Base-by-base conservation (phyloP, 495 filamentous ascomycete genomes). In the Aspergillus sparsus region DNA sequence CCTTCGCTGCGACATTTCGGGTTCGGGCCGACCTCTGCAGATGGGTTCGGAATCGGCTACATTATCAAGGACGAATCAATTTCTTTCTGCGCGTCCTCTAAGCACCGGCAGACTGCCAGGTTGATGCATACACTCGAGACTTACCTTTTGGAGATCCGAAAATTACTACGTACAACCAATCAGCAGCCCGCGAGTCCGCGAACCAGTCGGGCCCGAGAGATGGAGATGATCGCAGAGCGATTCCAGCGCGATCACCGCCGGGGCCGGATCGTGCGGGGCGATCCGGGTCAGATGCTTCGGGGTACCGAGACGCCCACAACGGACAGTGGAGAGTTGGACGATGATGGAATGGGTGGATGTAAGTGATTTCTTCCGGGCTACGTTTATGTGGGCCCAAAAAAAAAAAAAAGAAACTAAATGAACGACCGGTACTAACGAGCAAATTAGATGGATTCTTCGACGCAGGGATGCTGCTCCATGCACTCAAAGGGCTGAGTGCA, bases 31-130 rank as follows among this genome's bases (percentile, higher is more conserved):
- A 95, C 92, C 0, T 93, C 89, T 4, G 93, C 88, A 32, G 95
- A 98, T 55, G 94, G 94, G 0, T 98, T 98, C 71, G 94, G 95
- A 11, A 96, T 98, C 56, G 94, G 94, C 11, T 98, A 98, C 74
- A 98, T 98, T 66, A 97, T 98, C 84, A 98, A 98, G 73, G 93
- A 97, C 67, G 93, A 97, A 39, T 81, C 83, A 50, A 88, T 98
- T 65, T 90, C 86, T 35, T 95, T 98, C 70, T 97, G 94, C 71
- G 92, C 93, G 0, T 87, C 85, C 10, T 92, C 87, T 49, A 96
- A 96, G 69, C 94, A 98, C 68, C 78, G 94, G 9, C 94, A 98
- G 75, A 98, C 94, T 0, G 86, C 86, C 61, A 87, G 94, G 5
- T 91, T 93, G 64, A 86, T 98, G 61, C 90, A 97, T 59, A 89